Evolutionary conservation across 441 rosid genomes (phyloP).

Genomic region (Pelargonium australe): DNA sequence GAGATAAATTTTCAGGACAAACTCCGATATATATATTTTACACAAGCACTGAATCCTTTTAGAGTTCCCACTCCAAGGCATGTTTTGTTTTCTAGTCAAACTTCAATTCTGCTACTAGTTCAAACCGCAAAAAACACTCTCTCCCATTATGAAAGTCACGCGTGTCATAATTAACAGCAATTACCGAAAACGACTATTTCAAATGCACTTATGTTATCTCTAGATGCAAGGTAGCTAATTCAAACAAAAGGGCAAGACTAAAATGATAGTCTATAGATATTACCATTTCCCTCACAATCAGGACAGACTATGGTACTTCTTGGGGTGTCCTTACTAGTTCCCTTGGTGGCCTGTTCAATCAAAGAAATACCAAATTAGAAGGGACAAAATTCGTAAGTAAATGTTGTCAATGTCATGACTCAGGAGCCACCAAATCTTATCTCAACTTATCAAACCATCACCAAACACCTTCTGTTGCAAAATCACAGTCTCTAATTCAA

Average conservation of each 20-base stretch:
- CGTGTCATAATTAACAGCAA: not conserved
- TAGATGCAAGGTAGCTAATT: not conserved
- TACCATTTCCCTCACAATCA: slow-evolving; percentile 51
- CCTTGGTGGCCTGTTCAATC: slow-evolving; percentile 29
- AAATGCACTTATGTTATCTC: not conserved
- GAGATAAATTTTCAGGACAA: no score
- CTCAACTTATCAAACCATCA: not conserved
- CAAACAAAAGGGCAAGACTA: not conserved
- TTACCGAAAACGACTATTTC: not conserved
- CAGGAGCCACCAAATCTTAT: not conserved
- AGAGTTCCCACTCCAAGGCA: not conserved
- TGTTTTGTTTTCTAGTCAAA: not conserved
- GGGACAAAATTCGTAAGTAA: not conserved
- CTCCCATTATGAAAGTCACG: not conserved
- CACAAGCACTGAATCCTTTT: no score
- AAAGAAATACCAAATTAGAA: slow-evolving; percentile 1
- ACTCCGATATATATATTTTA: no score
- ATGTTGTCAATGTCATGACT: not conserved
- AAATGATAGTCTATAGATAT: not conserved
- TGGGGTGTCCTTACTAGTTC: slow-evolving; percentile 28
- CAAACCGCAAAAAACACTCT: not conserved
- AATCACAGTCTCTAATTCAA: no score
- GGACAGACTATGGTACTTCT: slow-evolving; percentile 39
- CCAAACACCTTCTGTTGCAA: not conserved
- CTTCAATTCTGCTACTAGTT: not conserved